phyloP scores from a whole-genome alignment of 768 basidiomycete species.

The Xanthoconium stramineum region DNA sequence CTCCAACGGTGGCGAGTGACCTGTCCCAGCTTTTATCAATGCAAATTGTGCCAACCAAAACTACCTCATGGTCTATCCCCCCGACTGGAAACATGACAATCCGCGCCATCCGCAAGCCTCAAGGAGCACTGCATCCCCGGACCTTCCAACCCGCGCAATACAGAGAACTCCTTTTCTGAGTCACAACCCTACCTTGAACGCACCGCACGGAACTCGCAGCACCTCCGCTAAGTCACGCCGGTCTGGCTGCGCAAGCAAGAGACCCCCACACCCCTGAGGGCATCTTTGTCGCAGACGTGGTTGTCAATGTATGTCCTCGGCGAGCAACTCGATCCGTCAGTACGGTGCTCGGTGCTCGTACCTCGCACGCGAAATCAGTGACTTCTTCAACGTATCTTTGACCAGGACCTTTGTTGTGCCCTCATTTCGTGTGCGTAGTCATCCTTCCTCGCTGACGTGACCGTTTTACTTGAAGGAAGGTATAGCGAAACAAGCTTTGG shows the following conservation, averaged over 20 bases:
- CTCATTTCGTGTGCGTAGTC: background rate
- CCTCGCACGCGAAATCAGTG: conserved; percentile 3
- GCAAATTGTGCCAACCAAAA: too few species aligned
- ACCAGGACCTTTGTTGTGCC: background rate
- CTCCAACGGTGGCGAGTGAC: too few species aligned
- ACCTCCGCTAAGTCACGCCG: background rate
- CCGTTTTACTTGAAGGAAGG: too few species aligned
- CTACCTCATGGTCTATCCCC: conserved; percentile 10
- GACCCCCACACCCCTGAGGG: background rate
- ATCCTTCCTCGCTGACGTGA: background rate
- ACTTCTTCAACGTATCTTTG: conserved; percentile 4
- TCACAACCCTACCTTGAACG: background rate
- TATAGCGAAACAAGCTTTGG: background rate
- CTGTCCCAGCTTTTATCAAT: too few species aligned
- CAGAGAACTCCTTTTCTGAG: background rate
- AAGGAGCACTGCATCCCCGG: background rate
- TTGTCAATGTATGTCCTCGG: conserved; percentile 8
- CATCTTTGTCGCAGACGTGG: conserved; percentile 11
- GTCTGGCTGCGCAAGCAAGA: background rate
- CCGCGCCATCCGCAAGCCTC: background rate
- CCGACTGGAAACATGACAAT: conserved; percentile 5
- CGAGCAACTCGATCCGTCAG: background rate
- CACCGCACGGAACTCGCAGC: background rate
- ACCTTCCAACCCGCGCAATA: background rate
- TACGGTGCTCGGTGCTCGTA: background rate